These are phyloP conservation scores for Microdochium trichocladiopsis DNA, from an alignment of 2,329 filamentous ascomycete genomes.

Conservation along the genomic window DNA sequence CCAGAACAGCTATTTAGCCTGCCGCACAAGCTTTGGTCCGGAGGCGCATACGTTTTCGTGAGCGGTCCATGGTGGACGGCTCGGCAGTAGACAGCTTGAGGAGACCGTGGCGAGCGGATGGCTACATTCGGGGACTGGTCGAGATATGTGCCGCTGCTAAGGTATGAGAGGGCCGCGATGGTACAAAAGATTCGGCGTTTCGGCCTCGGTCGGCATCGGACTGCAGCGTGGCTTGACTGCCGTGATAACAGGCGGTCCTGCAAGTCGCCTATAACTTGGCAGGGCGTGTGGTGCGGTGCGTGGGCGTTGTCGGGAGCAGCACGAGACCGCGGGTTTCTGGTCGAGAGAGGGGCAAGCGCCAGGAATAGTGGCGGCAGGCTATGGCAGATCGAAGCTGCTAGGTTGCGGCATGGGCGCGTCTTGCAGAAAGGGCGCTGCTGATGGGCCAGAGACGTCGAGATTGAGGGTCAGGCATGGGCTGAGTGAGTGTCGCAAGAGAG, in stretches of 20 bases:
- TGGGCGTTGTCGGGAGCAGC: neutral
- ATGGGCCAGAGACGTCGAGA: too few relatives aligned
- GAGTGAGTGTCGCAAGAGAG: too few relatives aligned
- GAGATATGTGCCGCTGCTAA: conserved; percentile 27
- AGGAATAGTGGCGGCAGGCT: too few relatives aligned
- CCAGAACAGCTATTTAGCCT: neutral
- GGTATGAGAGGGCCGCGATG: conserved; percentile 32
- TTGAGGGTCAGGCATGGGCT: too few relatives aligned
- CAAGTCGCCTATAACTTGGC: neutral
- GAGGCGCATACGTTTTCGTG: conserved; percentile 46
- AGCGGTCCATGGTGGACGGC: conserved; percentile 53
- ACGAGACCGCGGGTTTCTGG: neutral
- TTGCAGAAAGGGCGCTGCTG: too few relatives aligned
- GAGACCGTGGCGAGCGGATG: conserved; percentile 13
- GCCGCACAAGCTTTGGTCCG: conserved; percentile 12
- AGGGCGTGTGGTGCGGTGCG: neutral
- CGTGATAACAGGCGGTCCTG: neutral
- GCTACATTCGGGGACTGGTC: conserved; percentile 38
- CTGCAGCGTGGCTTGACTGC: neutral
- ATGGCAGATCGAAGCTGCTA: too few relatives aligned
- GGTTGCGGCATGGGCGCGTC: too few relatives aligned
- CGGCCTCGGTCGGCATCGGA: conserved; percentile 36
- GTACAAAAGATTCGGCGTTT: conserved; percentile 31
- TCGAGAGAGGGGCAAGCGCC: neutral
- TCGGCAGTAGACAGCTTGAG: conserved; percentile 19